Evolutionary conservation across 148 eudicot species (phyloP), one percentile per base, ranked within the genome.

Genomic region (Oxyria digyna): DNA sequence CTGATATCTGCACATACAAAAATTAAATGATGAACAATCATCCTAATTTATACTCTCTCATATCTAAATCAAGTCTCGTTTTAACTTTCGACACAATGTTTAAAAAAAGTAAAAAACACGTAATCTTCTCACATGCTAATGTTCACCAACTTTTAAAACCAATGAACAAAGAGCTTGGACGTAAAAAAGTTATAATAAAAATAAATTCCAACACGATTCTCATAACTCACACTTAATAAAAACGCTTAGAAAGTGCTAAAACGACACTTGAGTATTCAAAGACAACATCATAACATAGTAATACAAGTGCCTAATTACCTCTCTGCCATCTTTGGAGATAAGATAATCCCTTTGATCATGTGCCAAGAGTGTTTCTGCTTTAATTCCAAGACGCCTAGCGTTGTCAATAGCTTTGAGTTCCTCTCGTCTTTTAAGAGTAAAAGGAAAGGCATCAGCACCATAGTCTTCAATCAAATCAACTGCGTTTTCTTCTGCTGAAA

Each of bases 401-500:
- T 85, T 78, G 70, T 85, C 89, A 42, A 72, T 46, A 59, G 80
- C 80, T 65, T 71, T 79, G 74, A 85, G 71, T 73, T 81, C 81
- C 64, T 75, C 83, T 70, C 69, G 73, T 74, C 83, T 75, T 45
- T 73, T 73, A 70, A 50, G 52, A 6, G 81, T 83, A 67, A 85
- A 85, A 10, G 89, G 89, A 46, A 74, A 85, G 21, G 89, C 84
- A 75, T 82, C 85, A 31, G 52, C 73, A 27, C 86, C 86, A 29
- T 85, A 85, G 35, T 85, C 87, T 68, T 81, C 81, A 38, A 85
- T 74, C 81, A 83, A 41, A 8, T 59, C 78, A 23, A 83, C 83
- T 12, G 78, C 81, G 38, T 85, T 80, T 38, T 81, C 81, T 72
- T 72, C 81, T 11, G 35, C 32, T 10, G 43, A 37, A 35, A 71